Evolutionary conservation across 2,329 filamentous ascomycete species (phyloP), one percentile per base, ranked within the genome.

Genomic region (Stemphylium beticola): DNA sequence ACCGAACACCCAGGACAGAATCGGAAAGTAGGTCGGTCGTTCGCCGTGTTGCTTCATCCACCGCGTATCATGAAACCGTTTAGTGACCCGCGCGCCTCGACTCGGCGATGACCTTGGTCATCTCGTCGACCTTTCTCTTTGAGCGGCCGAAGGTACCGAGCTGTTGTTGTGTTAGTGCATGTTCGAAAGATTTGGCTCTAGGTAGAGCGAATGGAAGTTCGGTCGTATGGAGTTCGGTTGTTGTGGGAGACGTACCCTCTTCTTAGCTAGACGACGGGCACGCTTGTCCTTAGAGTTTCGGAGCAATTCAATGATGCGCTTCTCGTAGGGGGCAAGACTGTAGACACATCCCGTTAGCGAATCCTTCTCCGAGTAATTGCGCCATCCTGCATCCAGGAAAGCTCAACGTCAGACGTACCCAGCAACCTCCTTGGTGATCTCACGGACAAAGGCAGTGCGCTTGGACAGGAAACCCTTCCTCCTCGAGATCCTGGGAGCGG

Each of bases 231-330:
- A 18, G 10, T 44, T 18, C n/a, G 34, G 29, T 11, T 36, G 32
- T 47, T 24, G 54, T 40, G 48, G 48, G 37, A 53, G 57, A 86
- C 89, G 71, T 87, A 93, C 90, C 82, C 93, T 89, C 91, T 96
- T 97, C 93, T 98, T 98, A 76, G 93, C 93, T 77, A 97, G 91
- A 89, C 97, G 97, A 74, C 93, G 88, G 76, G 93, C 93, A 82
- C 93, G 92, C 91, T 98, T 98, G 84, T 99, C 95, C 86, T 96
- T 96, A 85, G 87, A 89, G 90, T 99, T 99, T 77, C 95, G 92
- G 82, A 99, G 90, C 79, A 99, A 85, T 87, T 99, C 95, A 79
- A 99, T 96, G 74, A 99, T 91, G 78, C 95, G 92, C 82, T 95
- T 93, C 89, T 99, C 95, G 81, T 99, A 73, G 49, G 67, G 67